Evolutionary conservation across 768 basidiomycete genomes (phyloP).

Genomic region (Mycena metata): DNA sequence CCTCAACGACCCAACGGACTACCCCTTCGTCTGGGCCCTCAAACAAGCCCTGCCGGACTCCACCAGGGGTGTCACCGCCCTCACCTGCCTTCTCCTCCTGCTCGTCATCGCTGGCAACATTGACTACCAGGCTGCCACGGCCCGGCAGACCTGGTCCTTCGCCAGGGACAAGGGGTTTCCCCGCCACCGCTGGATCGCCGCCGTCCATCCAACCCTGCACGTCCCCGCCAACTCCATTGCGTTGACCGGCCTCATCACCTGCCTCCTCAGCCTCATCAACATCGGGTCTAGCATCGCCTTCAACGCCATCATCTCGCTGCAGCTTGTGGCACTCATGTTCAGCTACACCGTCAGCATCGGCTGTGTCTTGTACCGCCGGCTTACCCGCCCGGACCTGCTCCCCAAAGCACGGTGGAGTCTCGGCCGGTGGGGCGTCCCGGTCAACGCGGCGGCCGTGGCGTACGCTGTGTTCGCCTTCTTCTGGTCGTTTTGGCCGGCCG

Average conservation of each 20-base stretch:
- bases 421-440: conserved; percentile 29
- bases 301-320: conserved; percentile 30
- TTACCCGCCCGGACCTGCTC: conserved; percentile 28
- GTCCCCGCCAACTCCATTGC: conserved; percentile 28
- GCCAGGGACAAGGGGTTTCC: conserved; percentile 29
- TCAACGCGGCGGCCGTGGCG: conserved; percentile 22
- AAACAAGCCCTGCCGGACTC: conserved; percentile 31
- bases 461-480: conserved; percentile 28
- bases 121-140: conserved; percentile 30
- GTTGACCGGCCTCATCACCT: conserved; percentile 30
- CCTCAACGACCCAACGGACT: conserved; percentile 30
- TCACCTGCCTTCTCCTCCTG: conserved; percentile 25
- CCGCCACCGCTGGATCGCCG: conserved; percentile 29
- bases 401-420: conserved; percentile 30
- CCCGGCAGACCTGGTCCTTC: conserved; percentile 31
- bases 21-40: conserved; percentile 29
- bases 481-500: conserved; percentile 32
- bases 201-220: conserved; percentile 30
- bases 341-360: conserved; percentile 31
- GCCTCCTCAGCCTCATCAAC: conserved; percentile 29
- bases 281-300: conserved; percentile 30
- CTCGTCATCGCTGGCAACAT: conserved; percentile 28
- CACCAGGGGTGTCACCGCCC: conserved; percentile 28
- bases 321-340: conserved; percentile 30
- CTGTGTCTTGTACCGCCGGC: conserved; percentile 29